Conservation (phyloP, 2,329 filamentous ascomycete species). For the Penicillium polonicum region DNA sequence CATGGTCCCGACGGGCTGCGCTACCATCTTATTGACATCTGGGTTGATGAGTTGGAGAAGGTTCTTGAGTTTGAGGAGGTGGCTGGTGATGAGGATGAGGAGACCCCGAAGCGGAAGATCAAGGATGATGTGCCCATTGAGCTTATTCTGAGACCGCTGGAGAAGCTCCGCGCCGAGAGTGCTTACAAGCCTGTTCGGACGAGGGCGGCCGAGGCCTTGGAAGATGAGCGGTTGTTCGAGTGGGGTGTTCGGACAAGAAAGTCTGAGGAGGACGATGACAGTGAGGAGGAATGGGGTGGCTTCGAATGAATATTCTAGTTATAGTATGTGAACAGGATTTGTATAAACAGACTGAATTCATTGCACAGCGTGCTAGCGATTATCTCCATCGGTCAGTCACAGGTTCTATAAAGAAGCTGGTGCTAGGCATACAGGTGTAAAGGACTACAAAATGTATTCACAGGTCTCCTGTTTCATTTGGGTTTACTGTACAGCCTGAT, state of each 20-base stretch:
- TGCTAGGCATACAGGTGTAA: neutral
- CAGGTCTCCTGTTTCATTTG: slow-evolving; percentile 9
- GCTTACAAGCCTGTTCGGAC: slow-evolving; percentile 70
- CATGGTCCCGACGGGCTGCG: slow-evolving; percentile 79
- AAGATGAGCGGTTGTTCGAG: slow-evolving; percentile 70
- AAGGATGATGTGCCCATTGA: slow-evolving; percentile 42
- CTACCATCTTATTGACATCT: slow-evolving; percentile 86
- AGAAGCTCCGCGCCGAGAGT: slow-evolving; percentile 50
- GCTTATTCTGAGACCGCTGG: slow-evolving; percentile 46
- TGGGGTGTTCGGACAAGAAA: slow-evolving; percentile 50
- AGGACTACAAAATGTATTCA: slow-evolving; percentile 1
- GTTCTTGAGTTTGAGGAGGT: slow-evolving; percentile 54
- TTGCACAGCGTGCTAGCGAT: slow-evolving; percentile 14
- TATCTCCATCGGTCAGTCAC: neutral
- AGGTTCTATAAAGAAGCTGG: neutral
- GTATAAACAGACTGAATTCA: slow-evolving; percentile 11
- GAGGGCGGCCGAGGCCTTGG: slow-evolving; percentile 67
- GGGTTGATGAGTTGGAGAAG: slow-evolving; percentile 83
- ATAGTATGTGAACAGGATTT: slow-evolving; percentile 4
- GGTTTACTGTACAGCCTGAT: slow-evolving; percentile 12
- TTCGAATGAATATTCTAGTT: slow-evolving; percentile 46
- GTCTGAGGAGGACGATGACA: slow-evolving; percentile 43
- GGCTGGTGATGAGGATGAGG: slow-evolving; percentile 30
- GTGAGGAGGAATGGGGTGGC: slow-evolving; percentile 65
- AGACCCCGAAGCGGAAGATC: slow-evolving; percentile 30